Base-by-base conservation (phyloP, 768 basidiomycete species). In the Leccinum sublutescens region DNA sequence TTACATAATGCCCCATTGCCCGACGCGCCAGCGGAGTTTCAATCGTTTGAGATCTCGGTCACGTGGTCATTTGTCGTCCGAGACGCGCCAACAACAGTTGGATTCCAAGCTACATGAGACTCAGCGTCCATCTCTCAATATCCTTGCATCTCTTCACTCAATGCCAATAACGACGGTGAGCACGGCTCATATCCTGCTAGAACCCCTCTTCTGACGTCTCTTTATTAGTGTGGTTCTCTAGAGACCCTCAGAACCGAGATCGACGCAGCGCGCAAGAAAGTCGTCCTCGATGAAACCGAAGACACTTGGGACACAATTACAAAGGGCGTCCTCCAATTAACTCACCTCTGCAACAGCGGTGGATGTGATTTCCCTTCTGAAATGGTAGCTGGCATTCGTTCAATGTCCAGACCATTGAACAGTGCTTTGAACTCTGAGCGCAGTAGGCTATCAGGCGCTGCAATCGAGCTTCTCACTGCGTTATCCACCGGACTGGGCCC, bases 271-370 rank as follows among this genome's bases (percentile, higher is more conserved):
- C 78, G 78, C 57, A 69, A 76, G 62, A 68, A 75, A 23, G 61
- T 83, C 19, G 66, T 75, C 55, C 75, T 82, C 14, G 67, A 78
- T 34, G 91, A 93, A 71, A 84, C 88, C 3, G 91, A 93, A 69
- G 89, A 93, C 29, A 84, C 84, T 14, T 93, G 91, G 91, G 88
- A 91, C 57, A 77, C 72, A 17, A 88, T 93, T 50, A 71, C 80
- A 2, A 76, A 80, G 36, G 78, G 79, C 4, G 67, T 91, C 52
- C 56, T 66, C 21, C 69, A 75, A 14, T 70, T 92, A 21, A 77
- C 77, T 2, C 69, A 73, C 5, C 69, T 87, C 5, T 83, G 79
- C 61, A 78, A 79, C 36, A 78, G 82, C 54, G 83, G 82, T 23
- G 85, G 77, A 17, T 79, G 77, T 63, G 80, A 84, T 34, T 78